Evolutionary conservation across 2,329 filamentous ascomycete species (phyloP).

Genomic region (Nemania bipapillata): DNA sequence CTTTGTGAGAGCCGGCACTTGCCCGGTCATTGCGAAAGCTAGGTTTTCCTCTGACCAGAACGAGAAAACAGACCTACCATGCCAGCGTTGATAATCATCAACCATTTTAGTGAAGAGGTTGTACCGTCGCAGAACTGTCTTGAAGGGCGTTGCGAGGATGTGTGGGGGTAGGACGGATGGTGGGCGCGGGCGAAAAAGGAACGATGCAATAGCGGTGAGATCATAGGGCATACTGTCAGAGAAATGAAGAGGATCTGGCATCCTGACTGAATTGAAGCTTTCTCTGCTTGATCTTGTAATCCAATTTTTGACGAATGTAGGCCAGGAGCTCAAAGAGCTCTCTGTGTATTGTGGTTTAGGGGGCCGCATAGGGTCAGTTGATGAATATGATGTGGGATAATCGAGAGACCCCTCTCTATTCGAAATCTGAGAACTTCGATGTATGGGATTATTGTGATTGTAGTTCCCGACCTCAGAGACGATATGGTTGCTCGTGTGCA

Average conservation of each 20-base stretch:
- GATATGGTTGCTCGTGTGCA: too few species aligned
- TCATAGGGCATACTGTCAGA: neutral
- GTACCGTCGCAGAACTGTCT: slow-evolving; percentile 17
- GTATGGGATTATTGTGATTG: neutral
- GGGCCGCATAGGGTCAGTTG: neutral
- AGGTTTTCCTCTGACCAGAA: slow-evolving; percentile 25
- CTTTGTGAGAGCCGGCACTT: neutral
- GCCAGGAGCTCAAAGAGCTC: neutral
- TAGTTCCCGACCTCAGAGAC: neutral
- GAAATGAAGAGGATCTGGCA: slow-evolving; percentile 6
- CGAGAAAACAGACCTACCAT: slow-evolving; percentile 12
- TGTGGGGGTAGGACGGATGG: slow-evolving; percentile 14
- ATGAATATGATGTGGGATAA: neutral
- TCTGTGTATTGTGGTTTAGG: neutral
- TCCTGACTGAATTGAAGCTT: slow-evolving; percentile 20
- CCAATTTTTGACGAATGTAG: neutral
- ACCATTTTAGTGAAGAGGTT: slow-evolving; percentile 15
- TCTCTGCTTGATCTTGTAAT: neutral
- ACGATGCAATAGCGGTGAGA: neutral
- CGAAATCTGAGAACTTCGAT: too few species aligned
- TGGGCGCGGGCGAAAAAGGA: slow-evolving; percentile 24
- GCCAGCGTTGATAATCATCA: slow-evolving; percentile 29
- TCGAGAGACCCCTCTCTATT: neutral
- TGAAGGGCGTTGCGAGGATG: slow-evolving; percentile 18
- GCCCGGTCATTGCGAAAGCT: neutral